Evolutionary conservation across 805 yeast species (phyloP).

Genomic region (Candida ficus): DNA sequence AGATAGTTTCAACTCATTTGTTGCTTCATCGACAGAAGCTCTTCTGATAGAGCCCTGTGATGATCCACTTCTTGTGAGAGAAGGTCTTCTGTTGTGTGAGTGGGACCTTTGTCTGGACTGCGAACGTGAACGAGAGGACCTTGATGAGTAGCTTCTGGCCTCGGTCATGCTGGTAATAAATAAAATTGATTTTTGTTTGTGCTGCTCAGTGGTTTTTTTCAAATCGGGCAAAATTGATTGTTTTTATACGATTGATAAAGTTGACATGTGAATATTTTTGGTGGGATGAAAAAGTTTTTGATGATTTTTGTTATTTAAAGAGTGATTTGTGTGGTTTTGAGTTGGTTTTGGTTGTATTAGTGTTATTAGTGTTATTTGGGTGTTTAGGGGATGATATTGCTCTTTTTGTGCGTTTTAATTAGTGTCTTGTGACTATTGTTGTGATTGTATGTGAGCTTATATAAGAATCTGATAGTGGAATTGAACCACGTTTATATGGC

Average conservation of each 20-base stretch:
- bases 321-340: no score
- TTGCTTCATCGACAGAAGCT: slow-evolving; percentile 9
- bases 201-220: not conserved
- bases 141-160: slow-evolving; percentile 7
- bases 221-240: not conserved
- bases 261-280: no score
- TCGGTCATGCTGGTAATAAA: slow-evolving; percentile 1
- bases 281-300: no score
- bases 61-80: slow-evolving; percentile 9
- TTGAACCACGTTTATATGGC: no score
- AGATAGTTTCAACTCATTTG: slow-evolving; percentile 4
- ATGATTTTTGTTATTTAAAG: no score
- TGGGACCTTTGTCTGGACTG: slow-evolving; percentile 10
- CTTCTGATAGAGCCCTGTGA: slow-evolving; percentile 11
- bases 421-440: not conserved
- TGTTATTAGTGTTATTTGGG: no score
- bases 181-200: not conserved
- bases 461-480: no score
- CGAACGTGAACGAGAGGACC: slow-evolving; percentile 12
- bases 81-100: slow-evolving; percentile 10
- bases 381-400: no score
- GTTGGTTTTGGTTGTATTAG: no score
- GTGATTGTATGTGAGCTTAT: no score
- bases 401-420: not conserved
- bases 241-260: no score